phyloP scores from a whole-genome alignment of 2,329 filamentous ascomycete genomes.

The Penicillium brevicompactum region DNA sequence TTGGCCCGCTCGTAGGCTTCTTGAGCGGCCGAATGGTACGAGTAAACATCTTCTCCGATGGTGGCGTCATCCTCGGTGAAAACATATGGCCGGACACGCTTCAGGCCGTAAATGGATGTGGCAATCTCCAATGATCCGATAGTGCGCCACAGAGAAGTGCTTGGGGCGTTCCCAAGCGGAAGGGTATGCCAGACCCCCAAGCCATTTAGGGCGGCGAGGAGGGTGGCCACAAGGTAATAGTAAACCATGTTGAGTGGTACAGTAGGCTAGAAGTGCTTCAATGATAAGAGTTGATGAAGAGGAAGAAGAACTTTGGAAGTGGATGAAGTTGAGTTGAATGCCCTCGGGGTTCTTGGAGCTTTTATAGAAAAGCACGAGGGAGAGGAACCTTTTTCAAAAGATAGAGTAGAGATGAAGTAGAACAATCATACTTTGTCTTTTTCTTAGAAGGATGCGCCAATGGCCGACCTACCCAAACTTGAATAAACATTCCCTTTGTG shows the following conservation, averaged over 20 bases:
- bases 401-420: no score
- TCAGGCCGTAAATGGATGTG: neutral
- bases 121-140: constrained; percentile 5
- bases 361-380: no score
- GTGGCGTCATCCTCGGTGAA: neutral
- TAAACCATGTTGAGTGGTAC: neutral
- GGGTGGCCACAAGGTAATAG: neutral
- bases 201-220: neutral
- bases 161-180: neutral
- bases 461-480: neutral
- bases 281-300: neutral
- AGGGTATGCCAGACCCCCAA: constrained; percentile 4
- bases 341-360: no score
- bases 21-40: neutral
- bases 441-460: neutral
- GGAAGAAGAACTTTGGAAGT: neutral
- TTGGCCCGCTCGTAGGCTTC: constrained; percentile 1
- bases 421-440: no score
- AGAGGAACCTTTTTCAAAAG: no score
- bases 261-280: neutral
- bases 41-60: neutral
- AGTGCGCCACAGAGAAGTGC: neutral
- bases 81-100: neutral
- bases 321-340: no score
- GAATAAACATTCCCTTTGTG: neutral